Percentiles rank a stretch among this genome's conserved stretches.
Conservation (phyloP, 2,329 filamentous ascomycete species). For the Penicillium nordicum region DNA sequence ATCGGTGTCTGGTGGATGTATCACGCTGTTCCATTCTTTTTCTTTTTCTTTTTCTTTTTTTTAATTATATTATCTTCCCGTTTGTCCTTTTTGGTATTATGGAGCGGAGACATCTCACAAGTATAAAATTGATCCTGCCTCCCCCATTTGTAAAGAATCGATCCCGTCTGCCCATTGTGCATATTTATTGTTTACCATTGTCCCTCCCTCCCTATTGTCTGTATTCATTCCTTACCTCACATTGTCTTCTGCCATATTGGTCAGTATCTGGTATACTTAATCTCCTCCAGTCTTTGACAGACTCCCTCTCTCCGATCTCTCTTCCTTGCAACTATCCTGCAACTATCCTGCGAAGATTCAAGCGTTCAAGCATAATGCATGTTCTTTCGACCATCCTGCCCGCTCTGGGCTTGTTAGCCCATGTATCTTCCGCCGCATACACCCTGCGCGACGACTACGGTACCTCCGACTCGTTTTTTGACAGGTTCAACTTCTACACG, state of each 20-base stretch:
- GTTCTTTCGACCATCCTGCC: conserved; percentile 27
- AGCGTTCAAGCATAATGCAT: conserved; percentile 25
- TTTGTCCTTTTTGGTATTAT: neutral
- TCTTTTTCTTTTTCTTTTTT: conserved; percentile 3
- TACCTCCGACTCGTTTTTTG: conserved; percentile 46
- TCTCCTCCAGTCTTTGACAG: conserved; percentile 16
- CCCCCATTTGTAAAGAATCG: neutral
- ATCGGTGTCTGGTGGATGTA: conserved; percentile 27
- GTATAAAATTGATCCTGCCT: neutral
- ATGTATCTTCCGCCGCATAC: conserved; percentile 37
- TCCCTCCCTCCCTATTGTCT: conserved; percentile 13
- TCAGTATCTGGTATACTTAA: conserved; percentile 3
- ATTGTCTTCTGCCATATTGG: neutral
- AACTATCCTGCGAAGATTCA: neutral
- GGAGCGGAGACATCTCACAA: neutral
- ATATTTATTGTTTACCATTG: neutral
- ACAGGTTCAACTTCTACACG: conserved; percentile 52
- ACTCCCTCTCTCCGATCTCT: conserved; percentile 5
- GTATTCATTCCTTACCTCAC: conserved; percentile 4
- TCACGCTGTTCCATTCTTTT: conserved; percentile 16
- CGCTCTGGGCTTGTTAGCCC: conserved; percentile 28
- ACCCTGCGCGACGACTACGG: conserved; percentile 50
- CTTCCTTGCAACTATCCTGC: neutral
- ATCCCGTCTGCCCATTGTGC: conserved; percentile 13
- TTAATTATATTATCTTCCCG: neutral